Percentiles rank a stretch among this genome's conserved stretches.
Evolutionary conservation across 2,329 filamentous ascomycete genomes (phyloP).

Genomic region (Colletotrichum simmondsii): DNA sequence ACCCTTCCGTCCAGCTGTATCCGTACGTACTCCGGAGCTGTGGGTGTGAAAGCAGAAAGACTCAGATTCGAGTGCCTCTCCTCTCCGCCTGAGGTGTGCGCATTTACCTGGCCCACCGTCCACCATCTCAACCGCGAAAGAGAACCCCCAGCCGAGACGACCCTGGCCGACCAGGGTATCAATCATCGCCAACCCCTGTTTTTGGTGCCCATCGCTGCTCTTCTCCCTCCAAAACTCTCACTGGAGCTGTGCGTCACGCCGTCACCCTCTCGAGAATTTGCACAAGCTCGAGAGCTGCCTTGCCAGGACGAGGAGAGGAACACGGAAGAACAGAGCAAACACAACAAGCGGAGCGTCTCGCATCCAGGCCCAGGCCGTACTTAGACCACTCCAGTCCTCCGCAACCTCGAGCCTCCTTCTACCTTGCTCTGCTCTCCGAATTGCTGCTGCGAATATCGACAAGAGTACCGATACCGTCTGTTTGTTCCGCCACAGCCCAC

Average conservation of each 20-base stretch:
- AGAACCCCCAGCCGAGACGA: background rate
- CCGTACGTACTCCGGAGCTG: background rate
- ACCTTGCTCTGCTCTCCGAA: background rate
- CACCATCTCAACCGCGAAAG: background rate
- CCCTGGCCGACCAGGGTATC: background rate
- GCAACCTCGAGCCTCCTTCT: background rate
- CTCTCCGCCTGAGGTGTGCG: no score
- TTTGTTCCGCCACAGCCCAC: slow-evolving; percentile 2
- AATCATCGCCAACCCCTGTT: slow-evolving; percentile 1
- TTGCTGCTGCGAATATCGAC: background rate
- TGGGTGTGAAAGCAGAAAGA: background rate
- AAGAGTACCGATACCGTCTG: background rate
- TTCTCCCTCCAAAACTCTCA: background rate
- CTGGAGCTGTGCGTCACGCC: slow-evolving; percentile 26
- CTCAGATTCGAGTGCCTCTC: no score
- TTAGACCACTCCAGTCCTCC: slow-evolving; percentile 25
- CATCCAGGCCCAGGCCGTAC: background rate
- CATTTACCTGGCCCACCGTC: background rate
- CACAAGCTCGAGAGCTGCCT: background rate
- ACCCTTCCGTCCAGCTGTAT: background rate
- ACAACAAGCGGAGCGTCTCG: background rate
- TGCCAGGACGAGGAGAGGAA: background rate
- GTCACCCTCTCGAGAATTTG: slow-evolving; percentile 26
- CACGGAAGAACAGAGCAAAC: background rate
- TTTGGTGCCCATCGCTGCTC: slow-evolving; percentile 16